Conservation (phyloP, 2,329 filamentous ascomycete genomes). For the Fusarium staphyleae region DNA sequence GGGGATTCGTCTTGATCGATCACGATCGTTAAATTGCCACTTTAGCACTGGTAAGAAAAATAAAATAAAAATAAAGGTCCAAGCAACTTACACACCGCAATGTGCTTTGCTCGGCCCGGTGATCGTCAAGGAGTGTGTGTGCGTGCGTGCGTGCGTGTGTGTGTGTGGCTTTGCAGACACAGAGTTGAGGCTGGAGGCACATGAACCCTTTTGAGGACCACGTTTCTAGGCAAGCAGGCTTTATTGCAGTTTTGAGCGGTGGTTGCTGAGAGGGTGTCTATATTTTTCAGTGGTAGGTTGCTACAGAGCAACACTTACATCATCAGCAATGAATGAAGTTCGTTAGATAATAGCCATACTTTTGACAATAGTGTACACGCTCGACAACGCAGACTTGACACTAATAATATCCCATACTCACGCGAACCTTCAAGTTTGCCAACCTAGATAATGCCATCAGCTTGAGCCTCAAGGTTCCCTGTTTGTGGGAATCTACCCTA, state of each 20-base stretch:
- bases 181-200: conserved; percentile 5
- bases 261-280: conserved; percentile 8
- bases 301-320: conserved; percentile 21
- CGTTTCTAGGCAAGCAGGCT: conserved; percentile 19
- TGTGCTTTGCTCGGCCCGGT: not conserved
- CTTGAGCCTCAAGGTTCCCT: conserved; percentile 14
- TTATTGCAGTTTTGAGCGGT: not conserved
- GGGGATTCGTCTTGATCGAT: conserved; percentile 14
- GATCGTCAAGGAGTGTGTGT: conserved; percentile 22
- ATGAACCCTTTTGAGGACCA: conserved; percentile 11
- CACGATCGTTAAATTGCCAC: conserved; percentile 29
- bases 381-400: not conserved
- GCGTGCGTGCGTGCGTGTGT: too few species aligned
- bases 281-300: not conserved
- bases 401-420: not conserved
- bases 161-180: conserved; percentile 9
- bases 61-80: too few species aligned
- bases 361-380: not conserved
- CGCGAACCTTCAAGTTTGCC: too few species aligned
- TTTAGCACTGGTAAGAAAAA: too few species aligned
- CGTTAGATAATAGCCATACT: too few species aligned
- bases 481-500: conserved; percentile 18
- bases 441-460: not conserved
- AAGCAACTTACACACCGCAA: conserved; percentile 16
- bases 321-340: not conserved